A percentile compares a stretch with the other conserved stretches of the same genome.
Conservation (phyloP, 1,139 yeast species). For the Debaryomyces sp. region DNA sequence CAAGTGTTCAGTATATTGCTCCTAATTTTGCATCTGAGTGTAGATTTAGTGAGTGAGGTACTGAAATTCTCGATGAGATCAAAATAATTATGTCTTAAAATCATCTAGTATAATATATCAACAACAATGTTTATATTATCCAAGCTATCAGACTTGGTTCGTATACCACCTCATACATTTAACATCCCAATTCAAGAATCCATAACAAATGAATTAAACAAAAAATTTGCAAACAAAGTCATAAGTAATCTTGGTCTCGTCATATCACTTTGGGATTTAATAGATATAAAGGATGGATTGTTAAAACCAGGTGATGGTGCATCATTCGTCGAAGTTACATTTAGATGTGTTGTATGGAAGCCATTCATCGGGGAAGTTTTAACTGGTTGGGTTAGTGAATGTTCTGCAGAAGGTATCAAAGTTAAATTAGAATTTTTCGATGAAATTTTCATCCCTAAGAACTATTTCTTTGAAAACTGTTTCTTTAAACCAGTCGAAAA, state of each 20-base stretch:
- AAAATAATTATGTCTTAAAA: neutral
- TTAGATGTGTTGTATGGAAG: slow-evolving; percentile 80
- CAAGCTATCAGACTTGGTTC: slow-evolving; percentile 76
- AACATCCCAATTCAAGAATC: slow-evolving; percentile 70
- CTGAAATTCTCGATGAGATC: slow-evolving; percentile 8
- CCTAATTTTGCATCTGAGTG: neutral
- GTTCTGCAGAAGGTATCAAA: slow-evolving; percentile 84
- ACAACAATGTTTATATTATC: slow-evolving; percentile 77
- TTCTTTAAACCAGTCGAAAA: slow-evolving; percentile 71
- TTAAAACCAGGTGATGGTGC: slow-evolving; percentile 97
- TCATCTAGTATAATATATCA: neutral
- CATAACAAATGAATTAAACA: slow-evolving; percentile 77
- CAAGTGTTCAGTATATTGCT: neutral
- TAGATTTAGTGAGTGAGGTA: neutral
- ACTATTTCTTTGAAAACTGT: slow-evolving; percentile 78
- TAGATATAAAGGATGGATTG: slow-evolving; percentile 81
- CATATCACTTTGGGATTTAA: slow-evolving; percentile 80
- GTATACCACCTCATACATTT: slow-evolving; percentile 87
- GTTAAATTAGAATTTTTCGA: slow-evolving; percentile 86
- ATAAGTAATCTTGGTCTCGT: slow-evolving; percentile 84
- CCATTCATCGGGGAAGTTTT: slow-evolving; percentile 95
- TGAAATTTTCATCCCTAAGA: slow-evolving; percentile 86
- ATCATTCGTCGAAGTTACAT: slow-evolving; percentile 72
- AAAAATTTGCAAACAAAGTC: slow-evolving; percentile 82
- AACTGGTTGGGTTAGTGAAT: slow-evolving; percentile 90